Evolutionary conservation across 768 basidiomycete species (phyloP).

Genomic region (Agrocybe pediades): DNA sequence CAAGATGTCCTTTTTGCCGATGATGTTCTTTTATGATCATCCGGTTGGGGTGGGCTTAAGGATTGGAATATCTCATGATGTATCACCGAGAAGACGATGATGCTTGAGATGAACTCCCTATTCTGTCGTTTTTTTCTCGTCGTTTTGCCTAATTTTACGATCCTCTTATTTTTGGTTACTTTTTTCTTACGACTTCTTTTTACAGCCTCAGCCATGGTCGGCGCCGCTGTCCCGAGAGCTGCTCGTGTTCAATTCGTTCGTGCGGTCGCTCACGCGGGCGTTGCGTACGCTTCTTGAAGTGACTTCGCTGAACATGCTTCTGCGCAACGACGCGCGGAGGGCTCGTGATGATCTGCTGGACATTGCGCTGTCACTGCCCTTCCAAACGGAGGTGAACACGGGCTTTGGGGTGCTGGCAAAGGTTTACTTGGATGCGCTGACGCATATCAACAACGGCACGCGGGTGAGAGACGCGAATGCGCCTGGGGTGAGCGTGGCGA

Average conservation of each 20-base stretch:
- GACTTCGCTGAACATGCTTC: slow-evolving; percentile 88
- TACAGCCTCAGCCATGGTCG: slow-evolving; percentile 86
- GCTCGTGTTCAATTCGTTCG: slow-evolving; percentile 97
- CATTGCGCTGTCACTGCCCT: slow-evolving; percentile 88
- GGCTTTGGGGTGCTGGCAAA: slow-evolving; percentile 98
- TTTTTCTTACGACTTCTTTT: slow-evolving; percentile 11
- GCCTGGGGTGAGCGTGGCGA: slow-evolving; percentile 80
- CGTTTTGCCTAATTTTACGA: not conserved
- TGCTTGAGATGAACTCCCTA: not conserved
- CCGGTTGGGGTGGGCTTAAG: not conserved
- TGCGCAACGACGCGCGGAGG: slow-evolving; percentile 85
- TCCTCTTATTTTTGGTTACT: not conserved
- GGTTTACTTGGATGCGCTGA: slow-evolving; percentile 92
- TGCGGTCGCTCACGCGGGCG: slow-evolving; percentile 88
- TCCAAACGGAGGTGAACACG: slow-evolving; percentile 96
- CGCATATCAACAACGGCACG: slow-evolving; percentile 80
- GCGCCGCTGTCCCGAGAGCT: slow-evolving; percentile 96
- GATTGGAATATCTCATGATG: not conserved
- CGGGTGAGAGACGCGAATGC: slow-evolving; percentile 77
- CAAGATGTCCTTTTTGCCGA: not conserved
- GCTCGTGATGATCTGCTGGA: slow-evolving; percentile 91
- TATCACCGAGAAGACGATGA: not conserved
- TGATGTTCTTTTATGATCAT: not conserved
- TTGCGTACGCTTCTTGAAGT: slow-evolving; percentile 90
- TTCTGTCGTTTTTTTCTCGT: not conserved